phyloP scores from a whole-genome alignment of 352 stramenopile species.

The Phytophthora cactorum region DNA sequence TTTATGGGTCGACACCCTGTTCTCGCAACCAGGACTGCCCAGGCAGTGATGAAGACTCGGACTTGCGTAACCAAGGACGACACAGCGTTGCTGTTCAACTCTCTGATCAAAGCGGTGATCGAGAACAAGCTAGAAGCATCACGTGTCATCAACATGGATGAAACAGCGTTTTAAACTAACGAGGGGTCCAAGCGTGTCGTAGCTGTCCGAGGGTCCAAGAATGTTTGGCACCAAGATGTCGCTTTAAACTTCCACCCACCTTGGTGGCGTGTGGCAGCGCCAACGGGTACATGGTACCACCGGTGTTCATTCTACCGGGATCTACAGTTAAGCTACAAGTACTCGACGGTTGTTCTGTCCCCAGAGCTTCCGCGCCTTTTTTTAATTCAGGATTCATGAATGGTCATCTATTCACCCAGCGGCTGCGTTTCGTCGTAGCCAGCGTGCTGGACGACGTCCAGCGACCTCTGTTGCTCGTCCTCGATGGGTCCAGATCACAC shows the following conservation, averaged over 20 bases:
- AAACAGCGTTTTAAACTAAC: conserved; percentile 3
- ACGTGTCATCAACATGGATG: neutral
- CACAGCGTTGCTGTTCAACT: neutral
- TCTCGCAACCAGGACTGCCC: neutral
- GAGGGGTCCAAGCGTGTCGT: conserved; percentile 2
- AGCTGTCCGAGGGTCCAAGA: neutral
- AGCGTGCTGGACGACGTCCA: neutral
- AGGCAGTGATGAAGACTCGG: neutral
- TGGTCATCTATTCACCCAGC: neutral
- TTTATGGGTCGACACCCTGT: neutral
- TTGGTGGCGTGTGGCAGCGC: neutral
- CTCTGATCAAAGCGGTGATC: neutral
- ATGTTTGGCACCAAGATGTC: conserved; percentile 1
- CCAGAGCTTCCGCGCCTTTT: neutral
- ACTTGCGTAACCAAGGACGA: neutral
- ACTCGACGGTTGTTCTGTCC: neutral
- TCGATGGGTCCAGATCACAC: neutral
- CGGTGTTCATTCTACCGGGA: neutral
- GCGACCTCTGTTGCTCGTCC: neutral
- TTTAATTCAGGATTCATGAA: neutral
- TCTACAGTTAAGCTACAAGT: conserved; percentile 1
- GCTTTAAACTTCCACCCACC: neutral
- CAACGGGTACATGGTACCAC: neutral
- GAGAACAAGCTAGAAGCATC: neutral
- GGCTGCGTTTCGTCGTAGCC: neutral